Percentiles rank a stretch among this genome's conserved stretches.
Evolutionary conservation across 148 eudicot species (phyloP).

Genomic region (Persicaria tinctoria): DNA sequence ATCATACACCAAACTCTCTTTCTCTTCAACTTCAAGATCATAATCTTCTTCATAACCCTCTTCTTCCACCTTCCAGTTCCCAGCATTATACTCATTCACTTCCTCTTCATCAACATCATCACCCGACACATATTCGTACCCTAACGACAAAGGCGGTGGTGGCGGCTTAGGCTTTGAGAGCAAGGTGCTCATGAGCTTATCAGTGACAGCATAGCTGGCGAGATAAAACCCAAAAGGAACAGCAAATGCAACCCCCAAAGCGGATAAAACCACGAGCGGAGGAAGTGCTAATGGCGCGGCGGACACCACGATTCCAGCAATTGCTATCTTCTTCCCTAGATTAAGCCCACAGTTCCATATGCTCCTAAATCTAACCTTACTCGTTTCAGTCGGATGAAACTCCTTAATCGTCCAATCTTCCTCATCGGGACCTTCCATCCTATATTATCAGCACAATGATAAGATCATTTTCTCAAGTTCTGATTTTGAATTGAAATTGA

Average conservation of each 20-base stretch:
- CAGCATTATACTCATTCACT: conserved; percentile 5
- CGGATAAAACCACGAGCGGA: conserved; percentile 51
- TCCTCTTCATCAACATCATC: conserved; percentile 12
- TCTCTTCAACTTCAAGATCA: conserved; percentile 17
- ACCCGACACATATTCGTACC: background rate
- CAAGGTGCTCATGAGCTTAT: conserved; percentile 62
- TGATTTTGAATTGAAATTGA: background rate
- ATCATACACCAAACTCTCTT: conserved; percentile 21
- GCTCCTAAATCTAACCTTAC: conserved; percentile 24
- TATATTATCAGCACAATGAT: background rate
- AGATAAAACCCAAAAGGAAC: conserved; percentile 51
- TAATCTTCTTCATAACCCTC: conserved; percentile 18
- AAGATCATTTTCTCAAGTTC: background rate
- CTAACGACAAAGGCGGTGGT: conserved; percentile 11
- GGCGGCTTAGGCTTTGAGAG: conserved; percentile 28
- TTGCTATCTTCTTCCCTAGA: conserved; percentile 50
- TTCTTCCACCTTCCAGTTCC: conserved; percentile 2
- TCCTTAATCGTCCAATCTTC: conserved; percentile 25
- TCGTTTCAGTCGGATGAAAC: conserved; percentile 7
- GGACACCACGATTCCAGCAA: conserved; percentile 49
- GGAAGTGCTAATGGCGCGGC: conserved; percentile 71
- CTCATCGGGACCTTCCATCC: conserved; percentile 34
- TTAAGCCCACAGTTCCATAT: conserved; percentile 35
- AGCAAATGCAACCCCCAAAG: conserved; percentile 51
- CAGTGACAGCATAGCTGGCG: conserved; percentile 54